phyloP scores from a whole-genome alignment of 2,329 filamentous ascomycete species.

The Plenodomus lindquistii region DNA sequence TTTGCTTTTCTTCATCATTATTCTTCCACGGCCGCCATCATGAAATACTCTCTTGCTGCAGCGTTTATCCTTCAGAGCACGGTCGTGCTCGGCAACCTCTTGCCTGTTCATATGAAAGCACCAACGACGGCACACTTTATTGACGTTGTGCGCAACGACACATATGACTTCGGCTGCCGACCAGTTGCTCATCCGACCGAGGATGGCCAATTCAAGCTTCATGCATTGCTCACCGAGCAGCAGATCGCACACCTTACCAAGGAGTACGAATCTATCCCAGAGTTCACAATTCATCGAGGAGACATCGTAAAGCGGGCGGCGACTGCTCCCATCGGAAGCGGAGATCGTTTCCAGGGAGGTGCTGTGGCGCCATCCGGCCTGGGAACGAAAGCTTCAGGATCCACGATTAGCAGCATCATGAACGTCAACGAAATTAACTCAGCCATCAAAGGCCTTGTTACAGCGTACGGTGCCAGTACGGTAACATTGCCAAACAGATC shows the following conservation, averaged over 20 bases:
- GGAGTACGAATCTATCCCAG: slow-evolving; percentile 24
- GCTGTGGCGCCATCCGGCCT: slow-evolving; percentile 48
- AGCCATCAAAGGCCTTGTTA: slow-evolving; percentile 50
- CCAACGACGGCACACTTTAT: slow-evolving; percentile 33
- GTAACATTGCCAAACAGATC: slow-evolving; percentile 52
- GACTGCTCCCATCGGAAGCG: slow-evolving; percentile 39
- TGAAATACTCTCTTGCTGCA: slow-evolving; percentile 39
- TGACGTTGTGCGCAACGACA: slow-evolving; percentile 41
- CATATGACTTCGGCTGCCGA: slow-evolving; percentile 41
- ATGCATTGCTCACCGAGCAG: slow-evolving; percentile 39
- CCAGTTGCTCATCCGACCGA: slow-evolving; percentile 35
- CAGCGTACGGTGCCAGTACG: slow-evolving; percentile 47
- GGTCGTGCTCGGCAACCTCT: slow-evolving; percentile 31
- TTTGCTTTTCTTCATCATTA: slow-evolving; percentile 6
- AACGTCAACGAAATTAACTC: slow-evolving; percentile 52
- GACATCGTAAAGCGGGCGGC: slow-evolving; percentile 33
- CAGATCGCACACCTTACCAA: slow-evolving; percentile 37
- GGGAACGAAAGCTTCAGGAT: slow-evolving; percentile 43
- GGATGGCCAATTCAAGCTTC: slow-evolving; percentile 36
- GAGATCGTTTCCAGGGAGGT: slow-evolving; percentile 50
- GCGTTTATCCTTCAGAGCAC: slow-evolving; percentile 34
- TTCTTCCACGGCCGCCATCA: slow-evolving; percentile 10
- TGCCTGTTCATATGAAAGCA: slow-evolving; percentile 38
- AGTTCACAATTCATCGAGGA: slow-evolving; percentile 27
- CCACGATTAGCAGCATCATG: slow-evolving; percentile 50